Conservation (phyloP, 768 basidiomycete species). For the Phylloporus sp. region DNA sequence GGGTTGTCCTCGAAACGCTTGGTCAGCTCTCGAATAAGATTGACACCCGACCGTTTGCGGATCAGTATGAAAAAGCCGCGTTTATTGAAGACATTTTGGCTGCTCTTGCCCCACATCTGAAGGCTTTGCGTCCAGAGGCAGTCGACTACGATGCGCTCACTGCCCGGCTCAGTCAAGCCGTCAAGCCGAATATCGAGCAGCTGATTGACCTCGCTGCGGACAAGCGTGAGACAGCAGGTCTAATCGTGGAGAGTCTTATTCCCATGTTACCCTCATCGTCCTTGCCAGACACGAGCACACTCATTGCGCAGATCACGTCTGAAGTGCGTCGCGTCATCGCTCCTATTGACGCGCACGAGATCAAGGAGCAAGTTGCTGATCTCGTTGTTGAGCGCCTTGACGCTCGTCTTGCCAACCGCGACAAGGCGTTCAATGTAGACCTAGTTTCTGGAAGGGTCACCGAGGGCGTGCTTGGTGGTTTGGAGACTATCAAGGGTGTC, state of each 20-base stretch:
- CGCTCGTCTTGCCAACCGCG: slow-evolving; percentile 73
- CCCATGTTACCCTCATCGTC: slow-evolving; percentile 55
- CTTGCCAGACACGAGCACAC: slow-evolving; percentile 48
- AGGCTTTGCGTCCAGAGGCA: slow-evolving; percentile 56
- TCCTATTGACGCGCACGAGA: slow-evolving; percentile 78
- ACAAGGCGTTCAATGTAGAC: slow-evolving; percentile 65
- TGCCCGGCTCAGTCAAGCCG: slow-evolving; percentile 71
- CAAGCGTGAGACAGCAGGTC: slow-evolving; percentile 79
- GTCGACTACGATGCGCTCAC: slow-evolving; percentile 81
- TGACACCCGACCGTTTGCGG: slow-evolving; percentile 32
- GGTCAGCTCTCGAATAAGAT: slow-evolving; percentile 40
- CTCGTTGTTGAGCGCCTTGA: slow-evolving; percentile 84
- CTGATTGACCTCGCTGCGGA: slow-evolving; percentile 87
- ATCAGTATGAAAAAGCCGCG: slow-evolving; percentile 50
- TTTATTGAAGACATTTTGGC: slow-evolving; percentile 59
- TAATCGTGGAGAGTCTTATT: slow-evolving; percentile 70
- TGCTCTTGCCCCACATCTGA: slow-evolving; percentile 58
- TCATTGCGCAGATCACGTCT: slow-evolving; percentile 56
- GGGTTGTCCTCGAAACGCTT: slow-evolving; percentile 58
- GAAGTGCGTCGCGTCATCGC: slow-evolving; percentile 72
- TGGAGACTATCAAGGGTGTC: slow-evolving; percentile 42
- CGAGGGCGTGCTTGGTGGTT: slow-evolving; percentile 45
- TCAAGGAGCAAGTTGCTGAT: slow-evolving; percentile 87
- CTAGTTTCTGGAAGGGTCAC: slow-evolving; percentile 50
- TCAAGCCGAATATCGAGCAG: slow-evolving; percentile 85